Conservation (phyloP, 2,329 filamentous ascomycete genomes). For the Fusarium siculi region DNA sequence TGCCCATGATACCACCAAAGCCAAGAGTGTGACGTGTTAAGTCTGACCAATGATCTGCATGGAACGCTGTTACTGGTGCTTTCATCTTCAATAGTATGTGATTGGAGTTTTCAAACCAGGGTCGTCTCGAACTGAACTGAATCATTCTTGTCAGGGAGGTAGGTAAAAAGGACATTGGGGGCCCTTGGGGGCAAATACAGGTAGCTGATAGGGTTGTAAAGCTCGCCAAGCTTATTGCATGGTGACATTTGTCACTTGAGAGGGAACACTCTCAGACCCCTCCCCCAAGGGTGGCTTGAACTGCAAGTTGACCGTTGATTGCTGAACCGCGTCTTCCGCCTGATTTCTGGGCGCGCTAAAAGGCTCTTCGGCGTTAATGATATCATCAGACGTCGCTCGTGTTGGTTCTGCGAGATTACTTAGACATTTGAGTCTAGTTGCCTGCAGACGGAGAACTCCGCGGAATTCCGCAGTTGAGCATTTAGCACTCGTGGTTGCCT, state of each 20-base stretch:
- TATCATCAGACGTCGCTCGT: rapidly evolving
- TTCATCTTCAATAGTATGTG: neutral
- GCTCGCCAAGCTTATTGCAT: neutral
- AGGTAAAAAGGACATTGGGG: too few relatives aligned
- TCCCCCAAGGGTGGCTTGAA: neutral
- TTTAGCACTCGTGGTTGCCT: neutral
- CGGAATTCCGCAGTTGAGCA: neutral
- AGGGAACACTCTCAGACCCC: neutral
- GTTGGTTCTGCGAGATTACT: too few relatives aligned
- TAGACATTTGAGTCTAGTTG: too few relatives aligned
- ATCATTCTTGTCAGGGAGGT: neutral
- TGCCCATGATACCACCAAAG: neutral
- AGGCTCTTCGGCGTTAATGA: neutral
- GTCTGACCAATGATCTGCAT: neutral
- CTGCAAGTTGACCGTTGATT: neutral
- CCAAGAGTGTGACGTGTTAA: neutral
- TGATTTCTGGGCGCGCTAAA: neutral
- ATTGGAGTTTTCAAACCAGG: neutral
- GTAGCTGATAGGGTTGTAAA: neutral
- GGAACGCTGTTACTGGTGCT: neutral
- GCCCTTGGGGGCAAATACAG: neutral
- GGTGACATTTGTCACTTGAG: neutral
- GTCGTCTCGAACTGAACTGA: neutral
- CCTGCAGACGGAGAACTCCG: neutral
- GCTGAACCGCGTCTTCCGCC: neutral